Evolutionary conservation across 2,329 filamentous ascomycete genomes (phyloP).

Genomic region (Erysiphe pulchra): DNA sequence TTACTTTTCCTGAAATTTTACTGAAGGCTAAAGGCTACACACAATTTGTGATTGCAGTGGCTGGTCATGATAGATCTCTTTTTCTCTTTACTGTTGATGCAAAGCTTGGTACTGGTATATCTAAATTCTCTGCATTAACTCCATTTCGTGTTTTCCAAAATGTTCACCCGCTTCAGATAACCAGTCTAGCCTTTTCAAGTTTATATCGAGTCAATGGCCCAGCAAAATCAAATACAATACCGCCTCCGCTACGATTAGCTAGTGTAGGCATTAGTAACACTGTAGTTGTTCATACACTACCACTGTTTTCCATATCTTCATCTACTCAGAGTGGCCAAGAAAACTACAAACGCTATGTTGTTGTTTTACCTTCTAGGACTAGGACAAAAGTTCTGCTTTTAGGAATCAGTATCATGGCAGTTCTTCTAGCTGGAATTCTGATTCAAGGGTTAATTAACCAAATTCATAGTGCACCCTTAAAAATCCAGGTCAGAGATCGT

Average conservation of each 20-base stretch:
- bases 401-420: conserved; percentile 6
- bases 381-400: conserved; percentile 7
- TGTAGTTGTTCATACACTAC: conserved; percentile 14
- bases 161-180: conserved; percentile 31
- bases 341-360: conserved; percentile 11
- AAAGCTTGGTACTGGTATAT: conserved; percentile 19
- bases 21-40: conserved; percentile 29
- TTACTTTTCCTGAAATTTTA: conserved; percentile 28
- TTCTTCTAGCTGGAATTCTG: conserved; percentile 8
- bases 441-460: conserved; percentile 12
- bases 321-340: conserved; percentile 10
- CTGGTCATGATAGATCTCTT: conserved; percentile 56
- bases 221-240: conserved; percentile 9
- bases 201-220: conserved; percentile 9
- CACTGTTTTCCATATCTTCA: conserved; percentile 12
- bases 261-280: conserved; percentile 13
- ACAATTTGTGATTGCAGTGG: conserved; percentile 60
- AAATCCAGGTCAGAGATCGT: too few relatives aligned
- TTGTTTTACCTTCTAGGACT: conserved; percentile 10
- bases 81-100: conserved; percentile 57
- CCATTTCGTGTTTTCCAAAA: conserved; percentile 26
- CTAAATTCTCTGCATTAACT: conserved; percentile 25
- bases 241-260: conserved; percentile 12
- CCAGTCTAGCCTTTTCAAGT: conserved; percentile 29
- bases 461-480: conserved; percentile 4